phyloP scores from a whole-genome alignment of 2,329 filamentous ascomycete species.

The Nothophoma quercina region DNA sequence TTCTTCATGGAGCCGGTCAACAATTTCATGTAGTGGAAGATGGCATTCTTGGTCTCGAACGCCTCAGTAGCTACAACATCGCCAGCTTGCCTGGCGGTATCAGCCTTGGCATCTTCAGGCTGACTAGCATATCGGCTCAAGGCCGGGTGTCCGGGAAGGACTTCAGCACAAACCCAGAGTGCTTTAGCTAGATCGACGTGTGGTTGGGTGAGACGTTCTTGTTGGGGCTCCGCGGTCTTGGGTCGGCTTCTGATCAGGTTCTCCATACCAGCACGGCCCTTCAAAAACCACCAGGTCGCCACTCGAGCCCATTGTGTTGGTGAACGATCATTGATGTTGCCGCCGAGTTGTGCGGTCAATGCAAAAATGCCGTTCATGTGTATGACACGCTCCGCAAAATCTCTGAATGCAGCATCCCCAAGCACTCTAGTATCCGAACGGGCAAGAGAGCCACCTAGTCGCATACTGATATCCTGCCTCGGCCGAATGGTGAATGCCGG shows the following conservation, averaged over 20 bases:
- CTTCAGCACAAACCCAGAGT: constrained; percentile 73
- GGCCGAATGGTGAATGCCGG: constrained; percentile 24
- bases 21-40: constrained; percentile 73
- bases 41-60: constrained; percentile 60
- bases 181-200: constrained; percentile 86
- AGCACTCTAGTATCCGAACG: constrained; percentile 45
- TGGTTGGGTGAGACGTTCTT: constrained; percentile 70
- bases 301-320: constrained; percentile 74
- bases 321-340: constrained; percentile 68
- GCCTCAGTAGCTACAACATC: constrained; percentile 56
- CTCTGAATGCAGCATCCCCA: constrained; percentile 62
- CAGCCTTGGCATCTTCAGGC: constrained; percentile 40
- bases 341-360: constrained; percentile 76
- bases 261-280: constrained; percentile 79
- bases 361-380: constrained; percentile 80
- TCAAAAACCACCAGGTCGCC: constrained; percentile 89
- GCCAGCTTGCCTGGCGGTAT: constrained; percentile 52
- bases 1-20: constrained; percentile 83
- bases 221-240: constrained; percentile 58
- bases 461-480: constrained; percentile 26
- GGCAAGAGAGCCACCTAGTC: constrained; percentile 23
- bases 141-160: constrained; percentile 48
- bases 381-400: constrained; percentile 74
- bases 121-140: constrained; percentile 37
- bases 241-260: constrained; percentile 71